Evolutionary conservation across 768 basidiomycete species (phyloP), one percentile per base, ranked within the genome.

Genomic region (Tubosaeta brunneosetosa): DNA sequence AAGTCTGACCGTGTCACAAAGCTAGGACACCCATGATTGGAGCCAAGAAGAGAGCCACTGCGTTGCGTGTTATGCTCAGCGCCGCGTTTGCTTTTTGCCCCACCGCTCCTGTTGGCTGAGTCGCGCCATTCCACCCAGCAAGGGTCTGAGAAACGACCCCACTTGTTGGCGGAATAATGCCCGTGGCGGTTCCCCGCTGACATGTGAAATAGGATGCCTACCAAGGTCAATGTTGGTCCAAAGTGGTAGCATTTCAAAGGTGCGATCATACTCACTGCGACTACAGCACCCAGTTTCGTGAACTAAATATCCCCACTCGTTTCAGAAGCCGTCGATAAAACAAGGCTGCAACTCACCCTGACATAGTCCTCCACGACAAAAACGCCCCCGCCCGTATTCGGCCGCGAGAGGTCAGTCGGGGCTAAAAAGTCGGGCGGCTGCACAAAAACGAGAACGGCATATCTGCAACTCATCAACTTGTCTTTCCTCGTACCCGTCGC

Each of bases 131-230:
- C 66, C 63, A 67, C 16, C 65, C 66, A 38, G 63, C 37, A 44
- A 86, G 76, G 2, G 86, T 88, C 34, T 84, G 79, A 10, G 82
- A 77, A 55, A 80, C 71, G 16, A 90, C 86, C 11, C 84, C 66
- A n/a, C 83, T 79, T 37, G 89, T 91, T 19, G 80, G 60, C 41
- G 78, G 71, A 42, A 82, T 63, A 29, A 79, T 72, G 38, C 62
- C 71, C 19, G 81, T 82, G 12, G 80, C 74, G 4, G 75, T 74
- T 25, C 89, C 89, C 60, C 81, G 79, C 68, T 89, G 80, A 59
- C 89, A 90, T 5, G 77, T 79, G 61, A 89, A 79, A 73, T 90
- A 92, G 55, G 74, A 85, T 42, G 73, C 85, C 85, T 86, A 53
- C 10, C 33, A 37, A 27, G 36, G 36, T 52, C 14, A 4, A n/a